Base-by-base conservation (phyloP, 129 eudicot genomes). In the Chrysanthemum makinoi region DNA sequence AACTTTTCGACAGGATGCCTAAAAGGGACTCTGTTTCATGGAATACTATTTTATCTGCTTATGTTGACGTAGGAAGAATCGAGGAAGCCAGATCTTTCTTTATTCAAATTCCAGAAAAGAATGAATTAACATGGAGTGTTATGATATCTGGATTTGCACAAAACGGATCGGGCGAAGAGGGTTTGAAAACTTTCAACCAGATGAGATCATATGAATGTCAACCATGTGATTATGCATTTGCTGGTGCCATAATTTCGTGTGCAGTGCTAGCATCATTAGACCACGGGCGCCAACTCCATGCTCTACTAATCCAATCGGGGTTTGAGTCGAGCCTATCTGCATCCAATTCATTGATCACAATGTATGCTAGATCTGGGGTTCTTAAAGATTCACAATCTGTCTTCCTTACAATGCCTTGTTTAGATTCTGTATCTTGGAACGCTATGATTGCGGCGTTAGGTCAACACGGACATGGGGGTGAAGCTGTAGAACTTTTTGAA, bases 371-470 rank as follows among this genome's bases (percentile, higher is more conserved):
- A 83, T 91, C 91, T 19, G 96, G 97, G 33, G 87, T 78, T 56
- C 80, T 86, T 35, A 84, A 84, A 73, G 88, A 80, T 18, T 90
- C 96, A 18, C 65, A 69, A 60, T 59, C 53, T 10, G 65, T 84
- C 15, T 91, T 91, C 28, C 24, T 17, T 52, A 88, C 86, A 13
- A 88, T 91, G 93, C 75, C 84, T 55, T 82, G 70, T 72, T 44
- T 91, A 55, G 97, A 91, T 83, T 81, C 96, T 13, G 88, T 91
- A 24, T 91, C 97, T 22, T 88, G 97, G 96, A 91, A 91, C 79
- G 95, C 97, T 47, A 84, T 91, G 97, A 86, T 91, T 43, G 90
- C 96, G 17, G 97, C 96, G 55, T 75, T 88, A 44, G 97, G 96
- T 14, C 96, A 91, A 39, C 96, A 88, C 22, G 97, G 96, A 7